Percentiles rank a stretch among this genome's conserved stretches.
Evolutionary conservation across 78 protist species (phyloP).

Genomic region (Monocercomonoides exilis): DNA sequence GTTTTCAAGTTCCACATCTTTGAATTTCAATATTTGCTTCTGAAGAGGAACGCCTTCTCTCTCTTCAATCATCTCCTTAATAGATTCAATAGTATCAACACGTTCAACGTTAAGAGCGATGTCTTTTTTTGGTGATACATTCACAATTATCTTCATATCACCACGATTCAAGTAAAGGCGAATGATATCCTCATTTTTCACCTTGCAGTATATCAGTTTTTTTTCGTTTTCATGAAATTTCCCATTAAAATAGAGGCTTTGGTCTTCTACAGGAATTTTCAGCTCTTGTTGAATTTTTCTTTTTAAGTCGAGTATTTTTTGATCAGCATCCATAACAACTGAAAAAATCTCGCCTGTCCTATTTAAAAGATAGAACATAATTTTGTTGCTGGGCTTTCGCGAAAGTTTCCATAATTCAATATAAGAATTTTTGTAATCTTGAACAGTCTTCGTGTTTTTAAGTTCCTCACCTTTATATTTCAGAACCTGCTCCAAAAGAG

Average conservation of each 20-base stretch:
- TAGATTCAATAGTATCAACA: slow-evolving; percentile 83
- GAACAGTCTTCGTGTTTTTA: neutral
- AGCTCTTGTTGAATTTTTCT: neutral
- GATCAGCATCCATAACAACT: slow-evolving; percentile 28
- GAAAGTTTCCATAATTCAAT: no score
- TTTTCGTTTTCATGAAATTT: neutral
- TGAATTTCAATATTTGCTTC: neutral
- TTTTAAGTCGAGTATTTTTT: slow-evolving; percentile 74
- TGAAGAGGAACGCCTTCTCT: neutral
- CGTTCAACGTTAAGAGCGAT: slow-evolving; percentile 27
- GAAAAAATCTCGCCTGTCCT: no score
- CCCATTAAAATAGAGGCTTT: neutral
- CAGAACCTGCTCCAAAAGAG: neutral
- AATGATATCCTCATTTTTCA: neutral
- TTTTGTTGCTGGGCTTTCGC: no score
- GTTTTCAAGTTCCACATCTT: neutral
- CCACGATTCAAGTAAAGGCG: no score
- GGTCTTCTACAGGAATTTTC: neutral
- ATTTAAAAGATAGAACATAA: no score
- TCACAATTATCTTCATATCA: no score
- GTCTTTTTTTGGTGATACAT: no score
- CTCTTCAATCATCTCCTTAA: slow-evolving; percentile 6
- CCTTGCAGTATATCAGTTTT: neutral
- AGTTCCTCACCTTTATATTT: neutral
- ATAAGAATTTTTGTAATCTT: neutral